Evolutionary conservation across 192 early-diverging fungal species (phyloP).

Genomic region (Lunasporangiospora selenospora): DNA sequence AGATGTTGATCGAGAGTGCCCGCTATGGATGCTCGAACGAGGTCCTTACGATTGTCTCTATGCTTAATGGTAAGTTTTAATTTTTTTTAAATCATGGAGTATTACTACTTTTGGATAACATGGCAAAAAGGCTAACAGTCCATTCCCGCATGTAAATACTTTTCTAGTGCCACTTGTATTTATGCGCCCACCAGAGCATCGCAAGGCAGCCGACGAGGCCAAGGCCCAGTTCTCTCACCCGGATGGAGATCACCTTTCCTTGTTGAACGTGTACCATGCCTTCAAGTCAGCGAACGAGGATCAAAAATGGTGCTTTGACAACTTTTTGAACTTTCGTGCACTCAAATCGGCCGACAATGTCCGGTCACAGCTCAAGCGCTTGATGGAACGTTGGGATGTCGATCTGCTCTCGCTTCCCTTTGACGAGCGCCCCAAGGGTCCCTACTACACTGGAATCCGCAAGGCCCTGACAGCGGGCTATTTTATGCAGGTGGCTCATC

Average conservation of each 20-base stretch:
- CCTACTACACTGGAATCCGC: conserved; percentile 89
- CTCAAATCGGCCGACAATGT: conserved; percentile 94
- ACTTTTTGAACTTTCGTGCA: conserved; percentile 90
- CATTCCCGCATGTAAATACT: conserved; percentile 4
- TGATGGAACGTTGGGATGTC: conserved; percentile 77
- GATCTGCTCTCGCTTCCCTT: conserved; percentile 75
- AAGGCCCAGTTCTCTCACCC: conserved; percentile 93
- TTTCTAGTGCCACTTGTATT: conserved; percentile 83
- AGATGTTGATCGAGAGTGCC: conserved; percentile 89
- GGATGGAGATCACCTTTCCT: conserved; percentile 96
- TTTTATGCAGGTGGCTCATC: conserved; percentile 99
- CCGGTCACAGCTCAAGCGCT: conserved; percentile 84
- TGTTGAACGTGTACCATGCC: conserved; percentile 97
- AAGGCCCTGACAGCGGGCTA: conserved; percentile 90
- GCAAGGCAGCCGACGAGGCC: conserved; percentile 88
- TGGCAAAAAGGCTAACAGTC: background rate
- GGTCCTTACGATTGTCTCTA: conserved; percentile 91
- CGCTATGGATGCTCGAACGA: conserved; percentile 92
- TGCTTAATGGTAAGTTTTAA: conserved; percentile 69
- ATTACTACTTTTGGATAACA: background rate
- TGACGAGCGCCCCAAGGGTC: conserved; percentile 65
- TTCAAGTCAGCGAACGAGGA: conserved; percentile 76
- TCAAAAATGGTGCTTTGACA: conserved; percentile 91
- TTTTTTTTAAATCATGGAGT: background rate
- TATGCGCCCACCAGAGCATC: conserved; percentile 88